Percentiles rank a stretch among this genome's conserved stretches.
phyloP scores from a whole-genome alignment of 2,329 filamentous ascomycete genomes.

The Chaetomiaceae sp. region DNA sequence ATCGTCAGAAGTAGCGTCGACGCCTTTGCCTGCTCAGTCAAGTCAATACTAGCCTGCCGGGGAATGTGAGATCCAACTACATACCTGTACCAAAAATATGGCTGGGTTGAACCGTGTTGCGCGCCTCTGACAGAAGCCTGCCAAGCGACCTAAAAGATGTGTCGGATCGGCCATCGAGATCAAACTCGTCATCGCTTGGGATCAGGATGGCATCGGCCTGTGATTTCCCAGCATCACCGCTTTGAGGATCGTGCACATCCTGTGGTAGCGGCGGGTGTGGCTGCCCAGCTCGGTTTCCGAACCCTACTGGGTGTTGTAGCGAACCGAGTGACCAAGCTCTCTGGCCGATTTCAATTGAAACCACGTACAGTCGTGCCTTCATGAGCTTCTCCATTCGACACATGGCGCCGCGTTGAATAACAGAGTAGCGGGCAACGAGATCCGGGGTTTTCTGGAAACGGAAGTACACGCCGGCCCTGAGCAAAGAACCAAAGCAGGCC shows the following conservation, averaged over 20 bases:
- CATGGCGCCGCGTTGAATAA: too few relatives aligned
- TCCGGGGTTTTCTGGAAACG: too few relatives aligned
- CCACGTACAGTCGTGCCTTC: too few relatives aligned
- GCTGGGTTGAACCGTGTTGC: slow-evolving; percentile 12
- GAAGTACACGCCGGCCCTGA: too few relatives aligned
- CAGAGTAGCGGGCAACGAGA: too few relatives aligned
- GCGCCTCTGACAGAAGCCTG: slow-evolving; percentile 11
- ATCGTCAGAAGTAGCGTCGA: slow-evolving; percentile 16
- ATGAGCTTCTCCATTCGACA: too few relatives aligned
- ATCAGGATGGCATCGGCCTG: slow-evolving; percentile 13
- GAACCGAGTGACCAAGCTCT: too few relatives aligned
- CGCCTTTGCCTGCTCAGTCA: slow-evolving; percentile 15
- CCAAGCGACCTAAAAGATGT: slow-evolving; percentile 17
- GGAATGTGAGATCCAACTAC: slow-evolving; percentile 13
- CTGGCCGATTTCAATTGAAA: too few relatives aligned
- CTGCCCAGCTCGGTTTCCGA: too few relatives aligned
- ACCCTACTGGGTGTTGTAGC: too few relatives aligned
- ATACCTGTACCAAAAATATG: slow-evolving; percentile 19
- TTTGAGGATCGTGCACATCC: slow-evolving; percentile 12
- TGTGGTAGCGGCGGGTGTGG: slow-evolving; percentile 6
- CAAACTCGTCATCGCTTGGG: slow-evolving; percentile 16
- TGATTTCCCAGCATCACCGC: slow-evolving; percentile 6
- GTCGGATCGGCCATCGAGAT: slow-evolving; percentile 9
- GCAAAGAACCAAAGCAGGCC: too few relatives aligned
- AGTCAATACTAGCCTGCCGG: slow-evolving; percentile 14